Evolutionary conservation across 441 rosid genomes (phyloP), one percentile per base, ranked within the genome.

Genomic region (Pelargonium hybrid): DNA sequence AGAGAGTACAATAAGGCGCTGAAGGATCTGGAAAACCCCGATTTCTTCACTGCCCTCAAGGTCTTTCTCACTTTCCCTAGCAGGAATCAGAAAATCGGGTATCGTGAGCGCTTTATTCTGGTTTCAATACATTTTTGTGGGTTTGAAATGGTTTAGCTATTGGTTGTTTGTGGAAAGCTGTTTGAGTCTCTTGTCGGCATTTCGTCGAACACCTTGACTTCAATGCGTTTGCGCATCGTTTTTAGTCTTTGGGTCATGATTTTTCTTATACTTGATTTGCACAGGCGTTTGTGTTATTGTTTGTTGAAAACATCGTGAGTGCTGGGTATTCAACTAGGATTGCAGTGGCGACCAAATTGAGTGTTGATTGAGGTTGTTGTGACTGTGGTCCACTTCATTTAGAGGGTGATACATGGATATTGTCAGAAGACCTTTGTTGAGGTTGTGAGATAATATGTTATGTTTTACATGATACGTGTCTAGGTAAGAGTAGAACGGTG

Each of bases 81-180:
- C 3, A 87, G 81, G 75, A 81, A 81, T 71, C 83, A 79, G 74
- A 82, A 88, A 67, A 87, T 89, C 68, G 96, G 96, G 96, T 93
- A 87, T 61, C 73, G 31, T 54, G 68, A 71, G 68, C 10, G 0
- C 20, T 23, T 20, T 62, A 29, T 48, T 26, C 8, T 71, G 18
- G 47, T 65, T 70, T 20, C 39, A 37, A 26, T 29, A 17, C 54
- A 11, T 14, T 14, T n/a, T 8, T 21, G 13, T 26, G 14, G n/a
- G 20, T 67, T 64, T 18, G 17, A n/a, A 69, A 21, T 10, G 17
- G 47, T 57, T 52, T 57, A 29, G 3, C 7, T 5, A 1, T 5
- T 5, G 52, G 65, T 50, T 65, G 39, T 13, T 2, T 57, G 7
- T 20, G 5, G 43, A 2, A 69, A 67, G 4, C 3, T 39, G 26